These are phyloP conservation scores for Cladosporium phlei DNA, from an alignment of 2,329 filamentous ascomycete genomes.

Conservation along the genomic window DNA sequence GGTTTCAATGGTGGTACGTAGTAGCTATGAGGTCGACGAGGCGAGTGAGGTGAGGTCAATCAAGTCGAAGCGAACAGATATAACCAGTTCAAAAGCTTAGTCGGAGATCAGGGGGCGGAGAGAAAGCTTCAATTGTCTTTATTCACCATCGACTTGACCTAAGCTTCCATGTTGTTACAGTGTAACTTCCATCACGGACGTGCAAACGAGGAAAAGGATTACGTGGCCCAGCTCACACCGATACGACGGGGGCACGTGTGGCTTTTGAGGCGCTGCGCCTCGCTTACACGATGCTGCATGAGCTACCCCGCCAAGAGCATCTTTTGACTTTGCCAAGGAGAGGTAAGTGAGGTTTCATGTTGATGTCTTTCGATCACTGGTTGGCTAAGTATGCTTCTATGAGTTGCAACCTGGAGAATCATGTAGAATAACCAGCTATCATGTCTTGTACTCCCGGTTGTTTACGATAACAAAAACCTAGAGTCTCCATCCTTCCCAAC, in stretches of 20 bases:
- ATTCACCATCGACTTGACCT: too few relatives aligned
- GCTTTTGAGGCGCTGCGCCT: too few relatives aligned
- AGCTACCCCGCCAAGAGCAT: neutral
- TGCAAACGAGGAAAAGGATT: conserved; percentile 10
- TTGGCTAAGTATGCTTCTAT: neutral
- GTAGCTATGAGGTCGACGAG: too few relatives aligned
- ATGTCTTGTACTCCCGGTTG: neutral
- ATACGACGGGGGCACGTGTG: neutral
- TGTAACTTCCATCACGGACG: neutral
- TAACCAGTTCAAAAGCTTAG: neutral
- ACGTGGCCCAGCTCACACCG: conserved; percentile 4
- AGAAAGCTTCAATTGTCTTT: too few relatives aligned
- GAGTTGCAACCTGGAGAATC: neutral
- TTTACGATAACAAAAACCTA: neutral
- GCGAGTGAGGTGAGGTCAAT: neutral
- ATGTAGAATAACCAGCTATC: neutral
- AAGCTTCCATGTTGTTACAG: conserved; percentile 1
- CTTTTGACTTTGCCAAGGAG: neutral
- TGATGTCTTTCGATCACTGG: neutral
- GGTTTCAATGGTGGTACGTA: too few relatives aligned
- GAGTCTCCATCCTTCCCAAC: neutral
- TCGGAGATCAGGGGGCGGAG: too few relatives aligned
- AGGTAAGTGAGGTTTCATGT: neutral
- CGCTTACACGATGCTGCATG: neutral
- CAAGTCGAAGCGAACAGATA: neutral